Base-by-base conservation (phyloP, 352 stramenopile species). In the Globisporangium nodosum region DNA sequence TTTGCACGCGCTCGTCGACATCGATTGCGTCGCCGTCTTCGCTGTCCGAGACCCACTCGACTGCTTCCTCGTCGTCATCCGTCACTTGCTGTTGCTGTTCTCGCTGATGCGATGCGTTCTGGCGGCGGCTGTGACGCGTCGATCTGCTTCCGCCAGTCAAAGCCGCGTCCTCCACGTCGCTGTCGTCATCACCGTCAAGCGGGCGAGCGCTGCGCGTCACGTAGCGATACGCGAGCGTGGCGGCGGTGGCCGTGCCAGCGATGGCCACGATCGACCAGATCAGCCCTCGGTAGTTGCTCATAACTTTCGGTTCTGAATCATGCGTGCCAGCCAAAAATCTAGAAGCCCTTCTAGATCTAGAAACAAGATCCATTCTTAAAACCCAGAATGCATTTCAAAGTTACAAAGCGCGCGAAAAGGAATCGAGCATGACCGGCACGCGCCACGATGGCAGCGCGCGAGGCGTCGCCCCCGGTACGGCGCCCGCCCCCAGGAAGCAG, bases 231-330 rank as follows among this genome's bases (percentile, higher is more conserved):
- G 76, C 69, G 9, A 88, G 52, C 18, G 74, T 61, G 7, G 71
- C 80, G 16, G 74, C 78, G 20, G 78, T 88, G 45, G 76, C 79
- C 31, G 79, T 85, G 49, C 84, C 84, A 1, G 80, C 79, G 54
- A 90, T 78, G 11, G 76, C 84, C 61, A 78, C 73, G 30, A 87
- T 52, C 55, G 81, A 83, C 78, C 70, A 88, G 33, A 90, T 52
- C 58, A 78, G 76, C n/a, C 76, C 78, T 11, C 71, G 68, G 40
- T 76, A 81, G 52, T 71, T 81, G 39, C 65, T 59, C 68, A 78
- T 75, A 2, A 15, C 56, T 40, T 30, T 3, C 33, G 5, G 48
- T 24, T n/a, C 27, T 18, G 33, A 21, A 30, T 35, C 24, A 27
- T 27, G 24, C 1, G 24, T 27, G 24, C 24, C 24, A 27, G 24